These are phyloP conservation scores for Trichoderma pleuroti DNA, from an alignment of 2,329 filamentous ascomycete genomes.

Conservation along the genomic window DNA sequence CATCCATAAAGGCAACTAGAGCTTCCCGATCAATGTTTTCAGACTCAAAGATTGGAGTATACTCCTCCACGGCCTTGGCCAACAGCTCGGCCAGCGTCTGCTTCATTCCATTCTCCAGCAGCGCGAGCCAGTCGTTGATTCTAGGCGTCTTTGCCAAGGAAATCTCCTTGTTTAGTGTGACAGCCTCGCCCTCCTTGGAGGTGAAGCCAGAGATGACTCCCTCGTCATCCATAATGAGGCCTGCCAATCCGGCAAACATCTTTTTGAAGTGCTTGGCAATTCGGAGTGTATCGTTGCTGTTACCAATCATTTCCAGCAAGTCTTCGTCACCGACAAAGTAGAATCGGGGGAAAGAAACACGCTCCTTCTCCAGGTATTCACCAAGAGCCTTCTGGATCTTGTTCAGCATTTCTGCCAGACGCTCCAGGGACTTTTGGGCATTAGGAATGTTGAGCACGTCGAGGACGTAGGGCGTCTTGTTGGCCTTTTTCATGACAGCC, in stretches of 20 bases:
- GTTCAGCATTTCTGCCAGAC: constrained; percentile 92
- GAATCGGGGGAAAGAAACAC: constrained; percentile 95
- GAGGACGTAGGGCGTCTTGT: constrained; percentile 90
- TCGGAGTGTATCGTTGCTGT: constrained; percentile 93
- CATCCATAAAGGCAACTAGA: constrained; percentile 75
- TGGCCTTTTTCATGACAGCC: constrained; percentile 99
- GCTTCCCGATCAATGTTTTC: constrained; percentile 65
- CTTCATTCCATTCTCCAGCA: constrained; percentile 92
- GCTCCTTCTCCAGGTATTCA: constrained; percentile 96
- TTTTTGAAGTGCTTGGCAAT: constrained; percentile 99
- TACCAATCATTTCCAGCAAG: constrained; percentile 96
- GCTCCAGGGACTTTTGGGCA: constrained; percentile 92
- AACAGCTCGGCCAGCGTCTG: constrained; percentile 86
- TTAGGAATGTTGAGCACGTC: constrained; percentile 95
- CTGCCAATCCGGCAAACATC: constrained; percentile 97
- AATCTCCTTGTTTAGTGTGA: constrained; percentile 84
- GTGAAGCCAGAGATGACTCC: constrained; percentile 86
- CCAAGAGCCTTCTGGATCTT: constrained; percentile 99
- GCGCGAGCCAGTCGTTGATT: constrained; percentile 98
- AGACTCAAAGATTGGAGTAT: constrained; percentile 71
- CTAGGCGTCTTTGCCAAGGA: constrained; percentile 89
- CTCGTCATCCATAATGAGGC: constrained; percentile 87
- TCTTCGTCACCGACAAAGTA: constrained; percentile 99
- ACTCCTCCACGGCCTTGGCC: constrained; percentile 79
- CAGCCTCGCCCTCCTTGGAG: constrained; percentile 90